A percentile compares a stretch with the other conserved stretches of the same genome.
These are phyloP conservation scores for Wallacemonas sp. DNA, from an alignment of 208 protist genomes.

Conservation along the genomic window DNA sequence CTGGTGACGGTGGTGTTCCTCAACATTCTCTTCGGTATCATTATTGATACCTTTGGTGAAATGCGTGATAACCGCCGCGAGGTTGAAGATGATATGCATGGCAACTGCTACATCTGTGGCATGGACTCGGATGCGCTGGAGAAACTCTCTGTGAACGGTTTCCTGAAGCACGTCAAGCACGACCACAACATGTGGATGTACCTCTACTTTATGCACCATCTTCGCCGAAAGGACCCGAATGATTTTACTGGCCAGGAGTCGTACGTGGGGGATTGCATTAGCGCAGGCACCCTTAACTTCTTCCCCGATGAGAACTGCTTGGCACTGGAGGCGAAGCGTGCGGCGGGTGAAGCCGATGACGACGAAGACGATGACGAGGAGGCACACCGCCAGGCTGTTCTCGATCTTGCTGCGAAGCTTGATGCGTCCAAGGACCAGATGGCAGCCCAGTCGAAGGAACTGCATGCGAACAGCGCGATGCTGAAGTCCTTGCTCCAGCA, in stretches of 20 bases:
- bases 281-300: constrained; percentile 59
- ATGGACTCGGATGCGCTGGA: constrained; percentile 85
- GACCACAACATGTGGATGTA: constrained; percentile 97
- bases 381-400: not conserved
- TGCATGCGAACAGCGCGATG: constrained; percentile 28
- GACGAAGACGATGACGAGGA: constrained; percentile 29
- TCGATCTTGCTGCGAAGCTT: constrained; percentile 17
- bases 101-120: constrained; percentile 93
- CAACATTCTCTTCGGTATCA: constrained; percentile 95
- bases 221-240: constrained; percentile 71
- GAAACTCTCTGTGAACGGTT: constrained; percentile 56
- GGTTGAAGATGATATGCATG: constrained; percentile 79
- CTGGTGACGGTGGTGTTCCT: constrained; percentile 93
- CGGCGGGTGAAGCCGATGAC: constrained; percentile 15
- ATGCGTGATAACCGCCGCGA: constrained; percentile 85
- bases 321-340: constrained; percentile 28
- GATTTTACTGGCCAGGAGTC: constrained; percentile 87
- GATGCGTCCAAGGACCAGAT: constrained; percentile 33
- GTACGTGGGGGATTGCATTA: constrained; percentile 67
- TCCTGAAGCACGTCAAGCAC: constrained; percentile 79
- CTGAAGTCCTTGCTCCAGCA: constrained; percentile 53
- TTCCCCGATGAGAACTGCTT: constrained; percentile 75
- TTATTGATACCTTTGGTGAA: constrained; percentile 93
- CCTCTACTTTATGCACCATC: constrained; percentile 91
- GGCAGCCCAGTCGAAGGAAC: constrained; percentile 32